Evolutionary conservation across 768 basidiomycete genomes (phyloP).

Genomic region (Lactarius hatsudake): DNA sequence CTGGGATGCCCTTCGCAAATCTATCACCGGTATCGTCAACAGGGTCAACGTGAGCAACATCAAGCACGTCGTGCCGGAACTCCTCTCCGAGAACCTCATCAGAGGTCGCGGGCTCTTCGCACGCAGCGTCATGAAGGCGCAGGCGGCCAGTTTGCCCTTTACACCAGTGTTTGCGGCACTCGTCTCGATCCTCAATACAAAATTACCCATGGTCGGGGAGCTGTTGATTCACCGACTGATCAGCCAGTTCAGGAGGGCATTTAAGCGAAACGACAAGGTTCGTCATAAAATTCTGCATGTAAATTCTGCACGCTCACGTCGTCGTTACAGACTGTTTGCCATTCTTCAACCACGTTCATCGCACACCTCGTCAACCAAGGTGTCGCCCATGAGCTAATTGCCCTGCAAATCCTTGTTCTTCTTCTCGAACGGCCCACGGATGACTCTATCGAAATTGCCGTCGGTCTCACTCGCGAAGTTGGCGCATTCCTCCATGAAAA

Average conservation of each 20-base stretch:
- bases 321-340: slow-evolving; percentile 74
- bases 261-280: slow-evolving; percentile 97
- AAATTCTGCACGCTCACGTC: slow-evolving; percentile 9
- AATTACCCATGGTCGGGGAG: slow-evolving; percentile 95
- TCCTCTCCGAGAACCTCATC: slow-evolving; percentile 92
- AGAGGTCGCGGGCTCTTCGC: slow-evolving; percentile 91
- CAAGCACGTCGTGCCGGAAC: slow-evolving; percentile 86
- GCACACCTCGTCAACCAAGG: slow-evolving; percentile 58
- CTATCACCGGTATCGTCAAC: slow-evolving; percentile 99
- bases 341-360: slow-evolving; percentile 87
- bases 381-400: slow-evolving; percentile 91
- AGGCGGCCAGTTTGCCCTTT: slow-evolving; percentile 94
- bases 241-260: slow-evolving; percentile 91
- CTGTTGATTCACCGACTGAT: slow-evolving; percentile 83
- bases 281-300: slow-evolving; percentile 27
- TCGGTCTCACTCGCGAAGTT: slow-evolving; percentile 96
- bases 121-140: slow-evolving; percentile 96
- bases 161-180: slow-evolving; percentile 96
- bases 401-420: slow-evolving; percentile 93
- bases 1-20: slow-evolving; percentile 98
- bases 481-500: slow-evolving; percentile 93
- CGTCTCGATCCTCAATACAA: slow-evolving; percentile 94
- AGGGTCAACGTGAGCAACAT: slow-evolving; percentile 97
- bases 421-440: slow-evolving; percentile 94
- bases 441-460: slow-evolving; percentile 97